Evolutionary conservation across 768 basidiomycete species (phyloP).

Genomic region (Clathrus columnatus): DNA sequence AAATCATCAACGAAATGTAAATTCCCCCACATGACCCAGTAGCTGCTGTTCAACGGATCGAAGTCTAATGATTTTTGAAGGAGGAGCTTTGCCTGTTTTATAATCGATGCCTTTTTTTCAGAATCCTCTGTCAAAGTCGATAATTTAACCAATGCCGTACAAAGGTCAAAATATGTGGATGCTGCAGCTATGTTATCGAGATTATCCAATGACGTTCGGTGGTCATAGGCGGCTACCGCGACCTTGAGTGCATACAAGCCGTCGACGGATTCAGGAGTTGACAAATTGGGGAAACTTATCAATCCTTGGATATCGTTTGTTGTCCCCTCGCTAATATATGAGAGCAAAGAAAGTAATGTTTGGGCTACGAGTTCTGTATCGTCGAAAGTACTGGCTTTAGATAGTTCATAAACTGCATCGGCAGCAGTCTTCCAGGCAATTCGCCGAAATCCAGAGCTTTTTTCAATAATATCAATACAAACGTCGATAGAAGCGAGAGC

Average conservation of each 20-base stretch:
- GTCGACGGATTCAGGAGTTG: not conserved
- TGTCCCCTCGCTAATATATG: not conserved
- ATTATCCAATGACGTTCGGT: conserved; percentile 48
- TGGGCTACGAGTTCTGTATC: conserved; percentile 24
- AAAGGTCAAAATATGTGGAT: conserved; percentile 70
- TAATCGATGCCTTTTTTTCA: conserved; percentile 25
- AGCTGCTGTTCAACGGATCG: conserved; percentile 59
- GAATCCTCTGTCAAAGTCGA: conserved; percentile 23
- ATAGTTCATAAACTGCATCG: conserved; percentile 67
- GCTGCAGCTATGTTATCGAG: conserved; percentile 41
- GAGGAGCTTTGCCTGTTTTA: conserved; percentile 39
- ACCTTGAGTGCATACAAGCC: conserved; percentile 37
- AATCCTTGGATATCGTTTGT: not conserved
- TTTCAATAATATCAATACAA: conserved; percentile 40
- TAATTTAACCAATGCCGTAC: conserved; percentile 49
- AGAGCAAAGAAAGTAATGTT: not conserved
- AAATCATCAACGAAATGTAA: conserved; percentile 58
- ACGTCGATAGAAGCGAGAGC: conserved; percentile 52
- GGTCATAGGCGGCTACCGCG: conserved; percentile 51
- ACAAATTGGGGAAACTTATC: not conserved
- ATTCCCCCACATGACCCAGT: conserved; percentile 81
- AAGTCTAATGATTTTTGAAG: conserved; percentile 65
- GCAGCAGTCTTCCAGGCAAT: conserved; percentile 79
- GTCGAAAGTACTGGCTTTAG: conserved; percentile 39
- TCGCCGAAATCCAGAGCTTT: conserved; percentile 53